phyloP scores from a whole-genome alignment of 306 rosid species.

The Citrullus colocynthis region DNA sequence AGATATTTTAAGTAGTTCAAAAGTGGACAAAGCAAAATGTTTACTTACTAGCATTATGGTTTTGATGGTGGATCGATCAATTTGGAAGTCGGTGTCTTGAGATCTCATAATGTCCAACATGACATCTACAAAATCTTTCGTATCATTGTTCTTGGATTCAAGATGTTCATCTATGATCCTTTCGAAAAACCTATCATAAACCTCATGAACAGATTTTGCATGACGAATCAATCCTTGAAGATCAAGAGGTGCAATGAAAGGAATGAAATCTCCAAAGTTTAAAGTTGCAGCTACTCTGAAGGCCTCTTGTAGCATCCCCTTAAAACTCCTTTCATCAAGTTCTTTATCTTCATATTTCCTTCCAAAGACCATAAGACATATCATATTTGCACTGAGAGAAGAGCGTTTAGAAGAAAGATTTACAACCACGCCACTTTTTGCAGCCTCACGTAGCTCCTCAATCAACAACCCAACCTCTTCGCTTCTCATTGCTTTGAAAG shows the following conservation, averaged over 20 bases:
- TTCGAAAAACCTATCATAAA: background rate
- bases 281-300: background rate
- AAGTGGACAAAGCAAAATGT: too few species aligned
- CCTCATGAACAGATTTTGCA: background rate
- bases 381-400: background rate
- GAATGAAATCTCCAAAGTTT: background rate
- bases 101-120: background rate
- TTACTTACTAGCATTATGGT: background rate
- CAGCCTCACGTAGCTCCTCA: slow-evolving; percentile 16
- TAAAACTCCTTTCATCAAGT: background rate
- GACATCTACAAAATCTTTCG: background rate
- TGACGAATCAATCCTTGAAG: background rate
- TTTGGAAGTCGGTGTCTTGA: background rate
- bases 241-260: background rate
- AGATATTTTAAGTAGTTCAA: too few species aligned
- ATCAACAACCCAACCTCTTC: slow-evolving; percentile 33
- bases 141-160: background rate
- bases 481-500: slow-evolving; percentile 20
- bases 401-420: slow-evolving; percentile 29
- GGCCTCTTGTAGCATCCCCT: background rate
- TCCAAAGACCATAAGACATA: background rate
- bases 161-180: background rate
- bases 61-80: background rate
- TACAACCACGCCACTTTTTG: slow-evolving; percentile 12
- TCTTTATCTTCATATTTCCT: background rate